Conservation (phyloP, 495 filamentous ascomycete genomes). For the Astrothelium macrocarpum region DNA sequence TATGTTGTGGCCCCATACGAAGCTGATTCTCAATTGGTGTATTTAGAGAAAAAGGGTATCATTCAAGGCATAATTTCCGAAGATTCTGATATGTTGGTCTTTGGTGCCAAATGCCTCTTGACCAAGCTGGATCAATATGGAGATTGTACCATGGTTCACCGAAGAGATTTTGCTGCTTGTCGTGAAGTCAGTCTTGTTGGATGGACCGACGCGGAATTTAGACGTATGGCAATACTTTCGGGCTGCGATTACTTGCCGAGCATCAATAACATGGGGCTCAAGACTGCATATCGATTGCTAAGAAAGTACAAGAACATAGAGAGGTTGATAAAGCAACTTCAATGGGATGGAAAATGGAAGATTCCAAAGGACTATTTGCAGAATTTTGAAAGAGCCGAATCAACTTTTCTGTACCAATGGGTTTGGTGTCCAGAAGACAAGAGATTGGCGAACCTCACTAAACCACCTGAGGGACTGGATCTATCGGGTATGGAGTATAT, state of each 20-base stretch:
- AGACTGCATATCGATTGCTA: constrained; percentile 83
- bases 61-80: constrained; percentile 87
- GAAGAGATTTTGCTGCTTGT: constrained; percentile 76
- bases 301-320: constrained; percentile 84
- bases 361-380: constrained; percentile 71
- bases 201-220: constrained; percentile 85
- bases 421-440: constrained; percentile 74
- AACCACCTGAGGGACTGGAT: constrained; percentile 49
- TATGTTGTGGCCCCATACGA: constrained; percentile 97
- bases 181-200: constrained; percentile 80
- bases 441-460: constrained; percentile 61
- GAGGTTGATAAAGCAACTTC: constrained; percentile 65
- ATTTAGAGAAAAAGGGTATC: constrained; percentile 74
- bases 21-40: constrained; percentile 91
- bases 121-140: constrained; percentile 94
- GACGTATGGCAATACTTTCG: constrained; percentile 91
- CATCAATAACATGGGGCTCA: constrained; percentile 78
- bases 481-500: constrained; percentile 66
- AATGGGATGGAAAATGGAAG: constrained; percentile 74
- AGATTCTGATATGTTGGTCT: constrained; percentile 93
- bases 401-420: constrained; percentile 87
- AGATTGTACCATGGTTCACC: constrained; percentile 82
- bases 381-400: constrained; percentile 72
- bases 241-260: constrained; percentile 93
- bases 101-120: constrained; percentile 78